Conservation (phyloP, 345 rosid genomes). For the Eucalyptus shirleyi region DNA sequence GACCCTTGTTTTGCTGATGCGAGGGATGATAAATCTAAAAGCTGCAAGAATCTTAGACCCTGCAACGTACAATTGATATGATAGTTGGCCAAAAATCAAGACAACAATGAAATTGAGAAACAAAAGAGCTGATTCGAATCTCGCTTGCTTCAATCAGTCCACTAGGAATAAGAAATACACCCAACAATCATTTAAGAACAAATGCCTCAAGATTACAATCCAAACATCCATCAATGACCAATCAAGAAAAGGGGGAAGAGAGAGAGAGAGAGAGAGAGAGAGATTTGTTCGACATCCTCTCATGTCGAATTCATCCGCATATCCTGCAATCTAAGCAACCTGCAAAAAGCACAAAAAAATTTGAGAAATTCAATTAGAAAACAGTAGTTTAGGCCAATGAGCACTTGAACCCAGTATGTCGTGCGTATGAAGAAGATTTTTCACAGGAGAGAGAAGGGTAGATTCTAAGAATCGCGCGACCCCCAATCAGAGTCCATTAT, state of each 20-base stretch:
- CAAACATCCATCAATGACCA: neutral
- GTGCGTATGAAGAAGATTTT: neutral
- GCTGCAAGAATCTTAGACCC: neutral
- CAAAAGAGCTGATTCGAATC: neutral
- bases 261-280: neutral
- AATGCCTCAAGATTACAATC: constrained; percentile 12
- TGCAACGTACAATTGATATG: neutral
- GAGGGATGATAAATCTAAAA: neutral
- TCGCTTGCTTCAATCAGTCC: neutral
- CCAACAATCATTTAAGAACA: neutral
- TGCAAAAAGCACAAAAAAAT: constrained; percentile 1
- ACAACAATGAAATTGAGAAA: neutral
- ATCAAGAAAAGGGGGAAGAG: neutral
- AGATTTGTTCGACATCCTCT: constrained; percentile 30
- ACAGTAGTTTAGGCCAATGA: neutral
- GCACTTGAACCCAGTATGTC: neutral
- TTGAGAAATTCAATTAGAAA: neutral
- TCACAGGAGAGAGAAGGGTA: neutral
- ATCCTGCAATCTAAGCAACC: constrained; percentile 13
- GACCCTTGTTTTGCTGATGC: neutral
- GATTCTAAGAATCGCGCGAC: neutral
- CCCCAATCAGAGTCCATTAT: neutral
- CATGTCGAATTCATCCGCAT: constrained; percentile 27
- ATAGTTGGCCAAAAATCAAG: neutral
- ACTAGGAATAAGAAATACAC: neutral